Base-by-base conservation (phyloP, 2,329 filamentous ascomycete genomes). In the Colletotrichum lindemuthianum region DNA sequence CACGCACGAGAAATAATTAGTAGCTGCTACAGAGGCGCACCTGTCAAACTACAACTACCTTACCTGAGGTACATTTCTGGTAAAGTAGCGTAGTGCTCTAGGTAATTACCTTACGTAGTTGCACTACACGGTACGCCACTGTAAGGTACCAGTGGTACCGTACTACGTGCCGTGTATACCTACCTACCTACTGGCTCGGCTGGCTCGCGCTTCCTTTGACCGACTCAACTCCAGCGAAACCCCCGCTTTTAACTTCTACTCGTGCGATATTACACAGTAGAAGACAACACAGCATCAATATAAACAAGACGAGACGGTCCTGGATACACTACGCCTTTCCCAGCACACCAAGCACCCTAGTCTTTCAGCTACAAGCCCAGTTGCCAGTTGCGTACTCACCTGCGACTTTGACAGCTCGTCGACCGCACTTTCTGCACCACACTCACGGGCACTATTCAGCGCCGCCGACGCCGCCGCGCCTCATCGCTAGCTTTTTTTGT, bases 371-470 rank as follows among this genome's bases (percentile, higher is more conserved):
- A 65, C 63, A 63, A 63, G 58, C 52, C 51, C 32, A 57, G 32
- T 56, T 50, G 32, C 51, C 32, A 57, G 32, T 56, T 50, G 32
- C 24, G 47, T 43, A 43, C 41, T 61, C 58, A 48, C 51, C 52
- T 65, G 63, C 58, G 58, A 63, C 63, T 63, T 57, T 57, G 63
- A 57, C 63, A 65, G 63, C 52, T 57, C 24, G 24, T 24, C 52
- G 58, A 63, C 58, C 43, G 33, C 41, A 53, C n/a, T 9, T 9
- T 16, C 44, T 47, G 13, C 41, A 47, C 36, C 15, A 15, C 43
- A 45, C n/a, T 16, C 43, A 45, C 43, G 15, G 8, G 16, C 47
- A 32, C 58, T n/a, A 44, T 37, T n/a, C 40, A 43, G 24, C 47
- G 63, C 51, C 47, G 47, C 47, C 61, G 61, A 44, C 58, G 13